Percentiles rank a stretch among this genome's conserved stretches.
Conservation (phyloP, 2,329 filamentous ascomycete genomes). For the Lasiodiplodia sp. region DNA sequence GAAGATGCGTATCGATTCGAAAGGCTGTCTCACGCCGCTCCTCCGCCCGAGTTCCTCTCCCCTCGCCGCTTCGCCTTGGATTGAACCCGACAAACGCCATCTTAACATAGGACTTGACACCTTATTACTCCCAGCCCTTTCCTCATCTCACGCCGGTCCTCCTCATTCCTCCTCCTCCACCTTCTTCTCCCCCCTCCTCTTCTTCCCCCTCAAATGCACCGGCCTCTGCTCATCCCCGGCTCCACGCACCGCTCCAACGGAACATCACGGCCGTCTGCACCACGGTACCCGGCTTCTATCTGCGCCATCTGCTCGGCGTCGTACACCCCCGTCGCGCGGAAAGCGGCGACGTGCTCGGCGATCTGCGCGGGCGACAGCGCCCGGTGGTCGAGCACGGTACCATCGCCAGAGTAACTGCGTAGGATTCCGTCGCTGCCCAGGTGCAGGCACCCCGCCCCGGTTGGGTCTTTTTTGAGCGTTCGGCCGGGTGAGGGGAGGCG, state of each 20-base stretch:
- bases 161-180: neutral
- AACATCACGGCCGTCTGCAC: neutral
- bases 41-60: neutral
- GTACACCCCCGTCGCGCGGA: no score
- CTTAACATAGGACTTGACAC: no score
- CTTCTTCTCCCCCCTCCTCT: neutral
- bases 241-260: neutral
- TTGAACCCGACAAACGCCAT: no score
- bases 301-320: neutral
- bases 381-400: neutral
- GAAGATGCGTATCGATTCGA: constrained; percentile 20
- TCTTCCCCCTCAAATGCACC: neutral
- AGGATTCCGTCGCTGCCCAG: neutral
- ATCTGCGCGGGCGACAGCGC: neutral
- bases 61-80: constrained; percentile 17
- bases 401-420: neutral
- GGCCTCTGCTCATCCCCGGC: neutral
- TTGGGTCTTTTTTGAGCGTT: neutral
- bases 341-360: neutral
- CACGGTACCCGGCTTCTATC: neutral
- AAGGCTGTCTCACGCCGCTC: constrained; percentile 9
- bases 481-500: no score
- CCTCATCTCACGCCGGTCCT: neutral
- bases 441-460: neutral
- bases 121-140: no score